Evolutionary conservation across 169 alveolate genomes (phyloP).

Genomic region (Cryptosporidium baileyi): DNA sequence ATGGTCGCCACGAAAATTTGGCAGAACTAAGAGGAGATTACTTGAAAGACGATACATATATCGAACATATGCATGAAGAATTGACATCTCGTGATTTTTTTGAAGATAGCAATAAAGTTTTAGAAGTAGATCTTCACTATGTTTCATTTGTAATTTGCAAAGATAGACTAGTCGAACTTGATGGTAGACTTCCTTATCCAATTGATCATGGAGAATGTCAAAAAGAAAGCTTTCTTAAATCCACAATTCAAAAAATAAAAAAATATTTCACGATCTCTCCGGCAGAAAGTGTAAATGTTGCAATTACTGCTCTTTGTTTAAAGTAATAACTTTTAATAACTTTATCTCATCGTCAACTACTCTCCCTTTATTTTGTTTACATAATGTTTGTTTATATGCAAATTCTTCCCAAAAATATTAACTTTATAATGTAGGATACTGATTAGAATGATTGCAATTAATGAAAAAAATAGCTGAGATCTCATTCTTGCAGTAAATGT

Average conservation of each 20-base stretch:
- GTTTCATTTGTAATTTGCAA: neutral
- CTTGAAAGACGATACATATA: neutral
- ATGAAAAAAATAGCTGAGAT: neutral
- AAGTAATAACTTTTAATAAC: no score
- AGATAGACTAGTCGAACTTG: slow-evolving; percentile 9
- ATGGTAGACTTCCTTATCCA: slow-evolving; percentile 42
- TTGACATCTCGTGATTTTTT: neutral
- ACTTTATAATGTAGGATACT: no score
- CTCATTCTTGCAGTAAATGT: slow-evolving; percentile 24
- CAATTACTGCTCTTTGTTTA: slow-evolving; percentile 7
- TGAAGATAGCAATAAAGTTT: neutral
- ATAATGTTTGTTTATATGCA: neutral
- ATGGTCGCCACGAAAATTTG: neutral
- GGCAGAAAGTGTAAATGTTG: neutral
- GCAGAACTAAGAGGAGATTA: neutral
- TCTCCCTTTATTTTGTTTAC: neutral
- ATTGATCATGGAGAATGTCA: neutral
- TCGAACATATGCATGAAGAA: slow-evolving; percentile 4
- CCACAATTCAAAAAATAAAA: neutral
- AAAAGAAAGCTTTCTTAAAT: slow-evolving; percentile 7
- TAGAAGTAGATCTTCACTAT: slow-evolving; percentile 13
- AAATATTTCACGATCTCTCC: neutral
- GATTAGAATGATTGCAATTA: neutral
- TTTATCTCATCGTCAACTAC: neutral
- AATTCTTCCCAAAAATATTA: no score